Evolutionary conservation across 192 early-diverging fungal genomes (phyloP).

Genomic region (Coemansia sp.): DNA sequence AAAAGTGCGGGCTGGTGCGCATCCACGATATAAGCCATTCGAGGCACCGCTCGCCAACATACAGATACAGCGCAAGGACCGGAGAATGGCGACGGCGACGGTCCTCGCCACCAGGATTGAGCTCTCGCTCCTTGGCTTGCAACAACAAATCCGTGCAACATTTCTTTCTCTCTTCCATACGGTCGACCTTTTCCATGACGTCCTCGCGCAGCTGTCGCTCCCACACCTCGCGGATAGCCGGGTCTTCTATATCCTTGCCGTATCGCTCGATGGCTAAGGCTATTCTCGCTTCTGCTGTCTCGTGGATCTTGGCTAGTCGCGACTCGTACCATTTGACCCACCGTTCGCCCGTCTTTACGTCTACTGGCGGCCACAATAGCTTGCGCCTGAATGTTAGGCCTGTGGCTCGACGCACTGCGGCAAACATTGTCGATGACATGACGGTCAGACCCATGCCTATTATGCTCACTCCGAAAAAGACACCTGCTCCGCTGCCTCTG

Average conservation of each 20-base stretch:
- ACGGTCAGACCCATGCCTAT: background rate
- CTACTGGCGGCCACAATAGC: slow-evolving; percentile 15
- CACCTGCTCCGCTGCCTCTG: background rate
- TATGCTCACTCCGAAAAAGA: slow-evolving; percentile 16
- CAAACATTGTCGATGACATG: slow-evolving; percentile 25
- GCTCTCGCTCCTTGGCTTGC: background rate
- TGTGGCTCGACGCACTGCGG: slow-evolving; percentile 34
- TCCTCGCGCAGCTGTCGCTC: slow-evolving; percentile 31
- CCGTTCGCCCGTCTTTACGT: slow-evolving; percentile 2
- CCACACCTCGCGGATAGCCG: slow-evolving; percentile 26
- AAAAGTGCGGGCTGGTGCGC: slow-evolving; percentile 22
- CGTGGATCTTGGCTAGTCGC: slow-evolving; percentile 18
- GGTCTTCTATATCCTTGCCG: slow-evolving; percentile 10
- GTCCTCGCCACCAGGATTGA: background rate
- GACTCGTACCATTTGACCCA: slow-evolving; percentile 39
- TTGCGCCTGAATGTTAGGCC: slow-evolving; percentile 30
- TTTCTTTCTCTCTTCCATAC: slow-evolving; percentile 11
- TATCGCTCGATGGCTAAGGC: slow-evolving; percentile 1
- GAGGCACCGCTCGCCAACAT: slow-evolving; percentile 22
- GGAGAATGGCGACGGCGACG: slow-evolving; percentile 7
- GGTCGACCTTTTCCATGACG: slow-evolving; percentile 17
- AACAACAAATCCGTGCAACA: slow-evolving; percentile 9
- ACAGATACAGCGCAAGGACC: slow-evolving; percentile 22
- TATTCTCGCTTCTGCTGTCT: slow-evolving; percentile 19
- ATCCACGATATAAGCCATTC: slow-evolving; percentile 21